Percentiles rank a stretch among this genome's conserved stretches.
Conservation (phyloP, 129 eudicot genomes). For the Flaveria robusta region DNA sequence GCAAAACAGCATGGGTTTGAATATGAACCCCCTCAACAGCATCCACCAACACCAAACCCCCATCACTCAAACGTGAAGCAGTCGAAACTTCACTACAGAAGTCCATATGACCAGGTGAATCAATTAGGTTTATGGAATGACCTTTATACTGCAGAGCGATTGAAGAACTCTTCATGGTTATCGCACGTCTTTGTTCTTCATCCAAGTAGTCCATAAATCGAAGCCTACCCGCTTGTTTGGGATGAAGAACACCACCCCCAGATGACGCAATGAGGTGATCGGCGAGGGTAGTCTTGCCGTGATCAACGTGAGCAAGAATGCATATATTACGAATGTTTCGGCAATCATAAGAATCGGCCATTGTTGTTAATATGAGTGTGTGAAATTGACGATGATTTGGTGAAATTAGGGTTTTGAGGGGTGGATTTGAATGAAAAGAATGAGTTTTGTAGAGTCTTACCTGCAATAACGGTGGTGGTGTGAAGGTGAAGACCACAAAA, state of each 20-base stretch:
- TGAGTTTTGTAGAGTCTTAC: not conserved
- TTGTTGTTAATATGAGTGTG: not conserved
- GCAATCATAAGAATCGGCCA: conserved; percentile 51
- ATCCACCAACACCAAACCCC: conserved; percentile 91
- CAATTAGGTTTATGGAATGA: conserved; percentile 67
- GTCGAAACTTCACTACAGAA: conserved; percentile 96
- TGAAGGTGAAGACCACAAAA: no score
- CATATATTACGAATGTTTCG: conserved; percentile 71
- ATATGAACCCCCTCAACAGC: conserved; percentile 97
- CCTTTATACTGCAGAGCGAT: conserved; percentile 57
- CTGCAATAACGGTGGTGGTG: no score
- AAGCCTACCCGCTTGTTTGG: conserved; percentile 89
- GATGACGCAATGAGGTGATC: conserved; percentile 84
- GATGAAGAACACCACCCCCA: conserved; percentile 90
- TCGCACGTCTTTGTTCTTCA: conserved; percentile 94
- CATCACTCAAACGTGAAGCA: conserved; percentile 95
- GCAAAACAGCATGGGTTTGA: conserved; percentile 93
- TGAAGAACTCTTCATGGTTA: conserved; percentile 95
- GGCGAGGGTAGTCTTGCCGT: conserved; percentile 94
- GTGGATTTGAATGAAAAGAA: not conserved
- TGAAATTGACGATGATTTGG: not conserved
- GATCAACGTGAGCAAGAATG: conserved; percentile 97
- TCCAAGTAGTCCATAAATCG: conserved; percentile 88
- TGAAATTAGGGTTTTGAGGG: conserved; percentile 26
- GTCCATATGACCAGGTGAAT: conserved; percentile 99